Percentiles rank a stretch among this genome's conserved stretches.
Conservation (phyloP, 164 flowering plant genomes). For the Sedum album region DNA sequence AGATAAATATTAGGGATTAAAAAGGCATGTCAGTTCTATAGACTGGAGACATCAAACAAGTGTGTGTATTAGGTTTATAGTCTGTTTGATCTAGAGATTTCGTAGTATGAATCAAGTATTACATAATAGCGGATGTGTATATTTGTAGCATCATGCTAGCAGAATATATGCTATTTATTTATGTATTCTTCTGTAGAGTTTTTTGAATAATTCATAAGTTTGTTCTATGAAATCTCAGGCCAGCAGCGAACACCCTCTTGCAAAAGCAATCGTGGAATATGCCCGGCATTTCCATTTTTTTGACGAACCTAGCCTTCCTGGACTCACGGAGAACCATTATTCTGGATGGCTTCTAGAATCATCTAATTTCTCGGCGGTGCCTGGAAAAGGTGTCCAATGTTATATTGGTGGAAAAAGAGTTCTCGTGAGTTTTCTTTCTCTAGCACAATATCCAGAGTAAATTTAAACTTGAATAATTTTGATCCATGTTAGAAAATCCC, state of each 20-base stretch:
- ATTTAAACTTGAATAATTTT: no score
- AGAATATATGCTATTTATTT: neutral
- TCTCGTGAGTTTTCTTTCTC: slow-evolving; percentile 42
- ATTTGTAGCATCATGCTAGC: neutral
- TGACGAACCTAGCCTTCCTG: slow-evolving; percentile 39
- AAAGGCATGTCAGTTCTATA: no score
- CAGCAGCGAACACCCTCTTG: slow-evolving; percentile 96
- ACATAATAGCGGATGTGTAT: neutral
- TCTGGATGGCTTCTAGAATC: slow-evolving; percentile 85
- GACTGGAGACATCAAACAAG: neutral
- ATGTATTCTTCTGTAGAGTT: neutral
- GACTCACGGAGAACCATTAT: slow-evolving; percentile 22
- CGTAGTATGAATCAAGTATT: neutral
- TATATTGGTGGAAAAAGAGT: slow-evolving; percentile 45
- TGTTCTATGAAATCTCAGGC: slow-evolving; percentile 40
- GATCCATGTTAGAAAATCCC: slow-evolving; percentile 1
- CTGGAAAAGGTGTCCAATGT: slow-evolving; percentile 89
- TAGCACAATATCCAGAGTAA: no score
- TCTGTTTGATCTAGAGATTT: neutral
- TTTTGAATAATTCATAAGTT: no score
- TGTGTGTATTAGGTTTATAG: neutral
- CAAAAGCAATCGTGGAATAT: slow-evolving; percentile 73
- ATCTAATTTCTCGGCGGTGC: slow-evolving; percentile 64
- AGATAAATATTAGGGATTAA: no score
- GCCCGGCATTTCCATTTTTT: slow-evolving; percentile 95